A percentile compares a stretch with the other conserved stretches of the same genome.
Conservation (phyloP, 257 asterid species). For the Solanum chilense region DNA sequence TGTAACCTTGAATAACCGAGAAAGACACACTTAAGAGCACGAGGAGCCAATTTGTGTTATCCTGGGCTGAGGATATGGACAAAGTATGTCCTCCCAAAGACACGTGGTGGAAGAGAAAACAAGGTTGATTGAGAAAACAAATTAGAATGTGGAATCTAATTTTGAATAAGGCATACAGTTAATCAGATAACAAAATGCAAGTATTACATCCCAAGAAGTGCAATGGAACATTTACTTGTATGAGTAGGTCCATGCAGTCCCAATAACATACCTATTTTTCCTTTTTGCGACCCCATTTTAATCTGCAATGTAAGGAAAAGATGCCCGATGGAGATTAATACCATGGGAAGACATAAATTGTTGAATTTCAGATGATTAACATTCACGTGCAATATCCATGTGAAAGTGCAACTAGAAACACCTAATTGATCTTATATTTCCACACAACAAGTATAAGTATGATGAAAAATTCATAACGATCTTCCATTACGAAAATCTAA, state of each 20-base stretch:
- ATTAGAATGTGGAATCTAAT: background rate
- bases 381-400: background rate
- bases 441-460: background rate
- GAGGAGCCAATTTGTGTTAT: background rate
- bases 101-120: background rate
- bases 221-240: background rate
- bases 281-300: background rate
- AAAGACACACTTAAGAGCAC: background rate
- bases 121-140: background rate
- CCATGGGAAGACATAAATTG: background rate
- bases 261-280: background rate
- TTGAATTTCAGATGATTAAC: background rate
- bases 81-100: background rate
- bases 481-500: background rate
- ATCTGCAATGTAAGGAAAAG: background rate
- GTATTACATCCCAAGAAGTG: background rate
- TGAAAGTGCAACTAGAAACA: background rate
- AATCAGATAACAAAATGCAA: background rate
- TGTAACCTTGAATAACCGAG: background rate
- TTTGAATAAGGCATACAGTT: background rate
- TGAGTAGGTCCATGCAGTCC: background rate
- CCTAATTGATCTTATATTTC: background rate
- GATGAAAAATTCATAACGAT: background rate
- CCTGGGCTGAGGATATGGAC: background rate
- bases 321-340: background rate